Evolutionary conservation across 2,329 filamentous ascomycete species (phyloP).

Genomic region (Neospermospora avenae): DNA sequence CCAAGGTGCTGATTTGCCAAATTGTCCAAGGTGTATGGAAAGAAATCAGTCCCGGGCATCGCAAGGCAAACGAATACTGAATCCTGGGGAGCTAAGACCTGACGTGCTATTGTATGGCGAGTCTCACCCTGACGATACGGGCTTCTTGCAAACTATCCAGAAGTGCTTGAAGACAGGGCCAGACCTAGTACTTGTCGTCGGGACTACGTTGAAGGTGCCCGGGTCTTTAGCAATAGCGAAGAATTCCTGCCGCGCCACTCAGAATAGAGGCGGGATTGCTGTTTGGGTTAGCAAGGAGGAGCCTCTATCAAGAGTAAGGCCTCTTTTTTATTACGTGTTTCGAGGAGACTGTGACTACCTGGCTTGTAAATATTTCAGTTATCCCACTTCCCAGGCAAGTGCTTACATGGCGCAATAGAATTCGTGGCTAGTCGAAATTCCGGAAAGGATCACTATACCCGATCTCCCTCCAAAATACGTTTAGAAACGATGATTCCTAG

Average conservation of each 20-base stretch:
- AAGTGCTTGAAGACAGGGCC: not conserved
- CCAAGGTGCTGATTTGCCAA: constrained; percentile 17
- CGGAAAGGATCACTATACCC: no score
- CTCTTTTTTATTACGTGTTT: not conserved
- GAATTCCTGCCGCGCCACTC: not conserved
- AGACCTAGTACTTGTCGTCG: not conserved
- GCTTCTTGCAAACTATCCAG: not conserved
- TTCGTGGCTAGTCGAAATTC: not conserved
- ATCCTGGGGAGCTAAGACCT: constrained; percentile 12
- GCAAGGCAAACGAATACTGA: constrained; percentile 15
- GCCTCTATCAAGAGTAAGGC: not conserved
- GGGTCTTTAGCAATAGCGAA: not conserved
- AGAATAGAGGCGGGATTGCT: not conserved
- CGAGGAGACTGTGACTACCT: not conserved
- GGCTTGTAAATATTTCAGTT: not conserved
- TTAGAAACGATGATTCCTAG: no score
- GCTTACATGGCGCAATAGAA: not conserved
- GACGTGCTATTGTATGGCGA: not conserved
- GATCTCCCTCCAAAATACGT: no score
- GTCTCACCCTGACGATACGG: not conserved
- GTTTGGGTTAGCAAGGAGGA: not conserved
- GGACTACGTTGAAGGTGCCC: not conserved
- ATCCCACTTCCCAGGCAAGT: not conserved
- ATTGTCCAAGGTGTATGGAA: constrained; percentile 19
- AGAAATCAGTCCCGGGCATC: constrained; percentile 19